Conservation (phyloP, 2,329 filamentous ascomycete species). For the Colletotrichum magnum region DNA sequence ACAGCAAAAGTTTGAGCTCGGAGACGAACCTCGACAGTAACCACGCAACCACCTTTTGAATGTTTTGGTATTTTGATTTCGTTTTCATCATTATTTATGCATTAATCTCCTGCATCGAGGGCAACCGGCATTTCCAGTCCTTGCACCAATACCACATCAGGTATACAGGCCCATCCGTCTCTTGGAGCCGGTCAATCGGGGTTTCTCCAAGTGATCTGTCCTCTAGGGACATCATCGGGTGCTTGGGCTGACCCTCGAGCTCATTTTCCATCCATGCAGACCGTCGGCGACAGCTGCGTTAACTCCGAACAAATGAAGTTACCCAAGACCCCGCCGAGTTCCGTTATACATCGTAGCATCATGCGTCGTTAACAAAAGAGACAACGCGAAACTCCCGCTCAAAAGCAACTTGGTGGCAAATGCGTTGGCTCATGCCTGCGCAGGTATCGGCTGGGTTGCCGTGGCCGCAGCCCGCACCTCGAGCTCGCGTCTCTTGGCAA, state of each 20-base stretch:
- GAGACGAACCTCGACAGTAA: too few species aligned
- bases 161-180: too few species aligned
- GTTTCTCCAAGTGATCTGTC: too few species aligned
- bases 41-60: too few species aligned
- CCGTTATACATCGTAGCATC: constrained; percentile 26
- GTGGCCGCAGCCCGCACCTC: constrained; percentile 63
- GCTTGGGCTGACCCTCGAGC: background rate
- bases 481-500: constrained; percentile 78
- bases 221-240: background rate
- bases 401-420: constrained; percentile 5
- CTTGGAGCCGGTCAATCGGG: too few species aligned
- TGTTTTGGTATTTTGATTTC: too few species aligned
- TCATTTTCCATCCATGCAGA: background rate
- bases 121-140: too few species aligned
- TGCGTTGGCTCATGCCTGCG: constrained; percentile 19
- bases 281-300: background rate
- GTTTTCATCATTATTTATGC: too few species aligned
- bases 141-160: too few species aligned
- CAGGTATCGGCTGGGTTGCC: constrained; percentile 38
- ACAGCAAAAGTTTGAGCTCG: too few species aligned
- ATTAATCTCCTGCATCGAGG: too few species aligned
- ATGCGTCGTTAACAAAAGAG: constrained; percentile 29
- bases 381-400: constrained; percentile 33
- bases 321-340: constrained; percentile 18
- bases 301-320: background rate